Evolutionary conservation across 2,329 filamentous ascomycete species (phyloP).

Genomic region (Pseudogymnoascus sp.): DNA sequence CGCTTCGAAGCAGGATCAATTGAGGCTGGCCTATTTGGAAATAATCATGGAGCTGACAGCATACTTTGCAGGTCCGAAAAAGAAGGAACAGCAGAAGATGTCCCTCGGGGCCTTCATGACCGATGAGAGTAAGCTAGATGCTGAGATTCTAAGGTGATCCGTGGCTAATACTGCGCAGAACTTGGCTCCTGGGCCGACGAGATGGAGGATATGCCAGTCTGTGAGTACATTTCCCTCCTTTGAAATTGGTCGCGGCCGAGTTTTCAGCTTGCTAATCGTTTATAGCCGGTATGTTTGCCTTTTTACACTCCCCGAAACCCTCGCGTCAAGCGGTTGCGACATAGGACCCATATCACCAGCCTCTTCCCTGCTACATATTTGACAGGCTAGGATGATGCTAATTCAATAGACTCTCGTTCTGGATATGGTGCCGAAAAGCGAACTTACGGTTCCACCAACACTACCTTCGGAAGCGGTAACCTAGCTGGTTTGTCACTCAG

Average conservation of each 20-base stretch:
- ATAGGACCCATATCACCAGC: neutral
- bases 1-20: slow-evolving; percentile 1
- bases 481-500: slow-evolving; percentile 23
- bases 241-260: neutral
- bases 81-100: slow-evolving; percentile 86
- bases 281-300: slow-evolving; percentile 27
- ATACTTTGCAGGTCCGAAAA: slow-evolving; percentile 42
- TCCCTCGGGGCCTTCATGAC: slow-evolving; percentile 92
- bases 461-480: slow-evolving; percentile 25
- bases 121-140: slow-evolving; percentile 67
- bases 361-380: neutral
- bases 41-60: neutral
- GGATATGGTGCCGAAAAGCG: slow-evolving; percentile 28
- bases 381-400: slow-evolving; percentile 6
- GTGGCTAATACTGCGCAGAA: slow-evolving; percentile 40
- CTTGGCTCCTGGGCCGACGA: slow-evolving; percentile 97
- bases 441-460: slow-evolving; percentile 28
- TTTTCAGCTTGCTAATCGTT: slow-evolving; percentile 21
- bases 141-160: slow-evolving; percentile 38
- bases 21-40: neutral
- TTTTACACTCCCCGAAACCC: neutral
- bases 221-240: slow-evolving; percentile 21
- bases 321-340: neutral
- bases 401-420: slow-evolving; percentile 27
- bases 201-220: slow-evolving; percentile 66